A percentile compares a stretch with the other conserved stretches of the same genome.
Evolutionary conservation across 2,329 filamentous ascomycete genomes (phyloP).

Genomic region (Fusarium globosum): DNA sequence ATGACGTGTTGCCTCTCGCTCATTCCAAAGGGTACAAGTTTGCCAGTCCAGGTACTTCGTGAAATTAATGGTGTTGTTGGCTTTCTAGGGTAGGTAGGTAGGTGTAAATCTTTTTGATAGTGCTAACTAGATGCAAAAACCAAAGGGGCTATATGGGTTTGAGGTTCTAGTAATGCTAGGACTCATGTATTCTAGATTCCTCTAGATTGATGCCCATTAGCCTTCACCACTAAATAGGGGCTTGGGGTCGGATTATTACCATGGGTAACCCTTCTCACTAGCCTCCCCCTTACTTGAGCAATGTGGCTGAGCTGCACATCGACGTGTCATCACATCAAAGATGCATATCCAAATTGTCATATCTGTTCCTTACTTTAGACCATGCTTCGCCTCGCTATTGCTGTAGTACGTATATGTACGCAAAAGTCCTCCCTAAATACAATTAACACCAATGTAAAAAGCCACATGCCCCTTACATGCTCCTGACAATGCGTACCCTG

Average conservation of each 20-base stretch:
- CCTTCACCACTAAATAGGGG: neutral
- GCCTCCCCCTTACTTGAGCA: neutral
- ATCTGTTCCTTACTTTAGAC: constrained; percentile 11
- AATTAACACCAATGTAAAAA: neutral
- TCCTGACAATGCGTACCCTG: constrained; percentile 1
- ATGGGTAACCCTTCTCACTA: neutral
- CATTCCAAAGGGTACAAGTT: neutral
- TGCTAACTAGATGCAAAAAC: neutral
- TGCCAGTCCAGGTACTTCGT: neutral
- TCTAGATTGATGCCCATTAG: neutral
- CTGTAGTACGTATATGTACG: neutral
- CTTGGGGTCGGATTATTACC: neutral
- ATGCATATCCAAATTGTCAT: neutral
- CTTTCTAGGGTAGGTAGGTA: neutral
- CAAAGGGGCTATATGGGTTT: neutral
- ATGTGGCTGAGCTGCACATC: neutral
- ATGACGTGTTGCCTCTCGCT: neutral
- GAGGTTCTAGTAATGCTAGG: neutral
- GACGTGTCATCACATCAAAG: neutral
- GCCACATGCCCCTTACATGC: neutral
- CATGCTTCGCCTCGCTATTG: constrained; percentile 14
- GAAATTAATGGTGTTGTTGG: neutral
- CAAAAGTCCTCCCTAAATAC: neutral
- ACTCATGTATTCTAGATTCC: neutral
- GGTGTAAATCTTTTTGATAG: neutral